Evolutionary conservation across 495 filamentous ascomycete genomes (phyloP).

Genomic region (Tuber microsphaerosporum): DNA sequence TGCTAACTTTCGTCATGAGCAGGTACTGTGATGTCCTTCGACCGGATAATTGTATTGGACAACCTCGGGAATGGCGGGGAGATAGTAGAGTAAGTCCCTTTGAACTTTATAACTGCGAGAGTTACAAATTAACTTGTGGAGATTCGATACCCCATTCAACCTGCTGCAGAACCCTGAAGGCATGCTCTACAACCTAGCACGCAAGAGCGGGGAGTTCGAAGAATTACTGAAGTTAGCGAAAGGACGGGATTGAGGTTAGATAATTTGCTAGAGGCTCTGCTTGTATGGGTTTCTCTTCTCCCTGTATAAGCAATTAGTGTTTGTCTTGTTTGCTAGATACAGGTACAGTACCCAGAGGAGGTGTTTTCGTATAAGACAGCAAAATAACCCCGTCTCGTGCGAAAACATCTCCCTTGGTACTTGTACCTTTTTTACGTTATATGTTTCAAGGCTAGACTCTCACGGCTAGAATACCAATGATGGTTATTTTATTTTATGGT

Average conservation of each 20-base stretch:
- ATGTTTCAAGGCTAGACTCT: neutral
- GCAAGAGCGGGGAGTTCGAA: slow-evolving; percentile 32
- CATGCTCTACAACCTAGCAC: slow-evolving; percentile 22
- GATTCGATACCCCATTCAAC: slow-evolving; percentile 32
- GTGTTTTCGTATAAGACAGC: too few relatives aligned
- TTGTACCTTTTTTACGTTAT: neutral
- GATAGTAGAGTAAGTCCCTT: slow-evolving; percentile 29
- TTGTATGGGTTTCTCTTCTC: neutral
- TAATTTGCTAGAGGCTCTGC: neutral
- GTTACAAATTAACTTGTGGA: slow-evolving; percentile 11
- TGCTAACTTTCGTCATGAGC: neutral
- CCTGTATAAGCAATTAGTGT: neutral
- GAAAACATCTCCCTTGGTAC: too few relatives aligned
- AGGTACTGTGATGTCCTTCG: slow-evolving; percentile 36
- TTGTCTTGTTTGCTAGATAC: neutral
- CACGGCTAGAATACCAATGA: neutral
- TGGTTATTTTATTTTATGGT: neutral
- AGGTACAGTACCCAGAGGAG: too few relatives aligned
- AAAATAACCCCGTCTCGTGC: too few relatives aligned
- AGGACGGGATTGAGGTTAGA: slow-evolving; percentile 7
- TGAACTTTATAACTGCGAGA: neutral
- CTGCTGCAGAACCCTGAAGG: slow-evolving; percentile 23
- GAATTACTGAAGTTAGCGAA: slow-evolving; percentile 42
- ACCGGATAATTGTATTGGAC: slow-evolving; percentile 31
- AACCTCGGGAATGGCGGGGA: slow-evolving; percentile 36